Percentiles rank a stretch among this genome's conserved stretches.
Evolutionary conservation across 1,284 basidiomycete genomes (phyloP).

Genomic region (Apiotrichum porosum): DNA sequence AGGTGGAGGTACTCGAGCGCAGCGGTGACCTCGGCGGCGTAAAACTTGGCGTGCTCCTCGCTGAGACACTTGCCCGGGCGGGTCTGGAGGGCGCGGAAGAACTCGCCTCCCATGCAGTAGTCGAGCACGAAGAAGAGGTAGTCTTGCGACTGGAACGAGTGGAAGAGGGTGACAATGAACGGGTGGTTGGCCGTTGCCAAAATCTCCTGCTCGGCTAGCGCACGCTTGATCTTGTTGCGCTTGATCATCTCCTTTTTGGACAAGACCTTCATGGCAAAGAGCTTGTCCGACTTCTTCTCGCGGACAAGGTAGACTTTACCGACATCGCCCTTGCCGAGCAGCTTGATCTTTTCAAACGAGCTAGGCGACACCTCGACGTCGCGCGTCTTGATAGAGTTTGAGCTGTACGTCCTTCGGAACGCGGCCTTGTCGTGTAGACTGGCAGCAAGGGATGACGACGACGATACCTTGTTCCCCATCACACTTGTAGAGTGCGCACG

Average conservation of each 20-base stretch:
- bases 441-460: background rate
- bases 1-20: conserved; percentile 97
- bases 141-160: conserved; percentile 96
- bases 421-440: conserved; percentile 53
- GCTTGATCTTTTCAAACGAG: conserved; percentile 89
- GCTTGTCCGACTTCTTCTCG: conserved; percentile 89
- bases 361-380: conserved; percentile 83
- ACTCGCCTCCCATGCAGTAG: conserved; percentile 99
- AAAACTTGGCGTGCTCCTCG: conserved; percentile 94
- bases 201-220: conserved; percentile 93
- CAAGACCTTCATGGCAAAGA: conserved; percentile 96
- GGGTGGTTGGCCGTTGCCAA: conserved; percentile 93
- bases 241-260: conserved; percentile 99
- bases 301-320: conserved; percentile 92
- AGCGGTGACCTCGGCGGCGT: conserved; percentile 96
- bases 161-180: conserved; percentile 94
- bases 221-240: conserved; percentile 95
- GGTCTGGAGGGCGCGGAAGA: conserved; percentile 93
- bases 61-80: conserved; percentile 91
- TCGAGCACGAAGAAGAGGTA: conserved; percentile 98
- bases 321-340: conserved; percentile 92
- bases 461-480: conserved; percentile 1
- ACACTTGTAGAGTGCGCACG: conserved; percentile 25
- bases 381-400: conserved; percentile 93
- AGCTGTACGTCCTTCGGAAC: conserved; percentile 91